phyloP scores from a whole-genome alignment of 371 early-diverging fungal genomes.

The Capillidium heterosporum region DNA sequence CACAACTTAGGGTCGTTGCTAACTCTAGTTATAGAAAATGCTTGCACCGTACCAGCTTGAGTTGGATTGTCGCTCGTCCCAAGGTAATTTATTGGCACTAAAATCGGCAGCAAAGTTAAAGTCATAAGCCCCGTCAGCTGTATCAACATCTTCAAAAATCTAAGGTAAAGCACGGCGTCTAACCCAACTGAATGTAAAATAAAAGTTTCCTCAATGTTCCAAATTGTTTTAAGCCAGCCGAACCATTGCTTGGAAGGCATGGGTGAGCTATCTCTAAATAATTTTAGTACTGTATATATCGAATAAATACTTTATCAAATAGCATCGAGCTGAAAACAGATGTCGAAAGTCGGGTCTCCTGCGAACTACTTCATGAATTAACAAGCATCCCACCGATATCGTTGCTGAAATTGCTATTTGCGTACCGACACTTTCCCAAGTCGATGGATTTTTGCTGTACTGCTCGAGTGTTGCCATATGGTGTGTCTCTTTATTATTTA shows the following conservation, averaged over 20 bases:
- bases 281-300: neutral
- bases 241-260: neutral
- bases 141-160: conserved; percentile 39
- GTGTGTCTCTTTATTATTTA: too few relatives aligned
- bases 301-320: neutral
- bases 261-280: neutral
- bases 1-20: conserved; percentile 14
- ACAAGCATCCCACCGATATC: neutral
- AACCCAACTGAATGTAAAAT: conserved; percentile 23
- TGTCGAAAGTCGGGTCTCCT: conserved; percentile 2
- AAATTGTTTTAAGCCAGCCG: conserved; percentile 2
- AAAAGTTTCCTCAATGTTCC: neutral
- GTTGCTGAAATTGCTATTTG: neutral
- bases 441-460: neutral
- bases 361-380: neutral
- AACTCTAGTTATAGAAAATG: conserved; percentile 24
- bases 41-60: conserved; percentile 9
- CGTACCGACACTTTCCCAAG: conserved; percentile 2
- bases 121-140: conserved; percentile 28
- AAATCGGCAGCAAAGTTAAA: conserved; percentile 21
- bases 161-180: conserved; percentile 46
- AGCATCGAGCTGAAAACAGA: conserved; percentile 4
- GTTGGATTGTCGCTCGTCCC: conserved; percentile 3
- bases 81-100: conserved; percentile 29
- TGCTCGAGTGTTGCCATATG: neutral